Percentiles rank a stretch among this genome's conserved stretches.
Evolutionary conservation across 768 basidiomycete species (phyloP).

Genomic region (Trametes meyenii): DNA sequence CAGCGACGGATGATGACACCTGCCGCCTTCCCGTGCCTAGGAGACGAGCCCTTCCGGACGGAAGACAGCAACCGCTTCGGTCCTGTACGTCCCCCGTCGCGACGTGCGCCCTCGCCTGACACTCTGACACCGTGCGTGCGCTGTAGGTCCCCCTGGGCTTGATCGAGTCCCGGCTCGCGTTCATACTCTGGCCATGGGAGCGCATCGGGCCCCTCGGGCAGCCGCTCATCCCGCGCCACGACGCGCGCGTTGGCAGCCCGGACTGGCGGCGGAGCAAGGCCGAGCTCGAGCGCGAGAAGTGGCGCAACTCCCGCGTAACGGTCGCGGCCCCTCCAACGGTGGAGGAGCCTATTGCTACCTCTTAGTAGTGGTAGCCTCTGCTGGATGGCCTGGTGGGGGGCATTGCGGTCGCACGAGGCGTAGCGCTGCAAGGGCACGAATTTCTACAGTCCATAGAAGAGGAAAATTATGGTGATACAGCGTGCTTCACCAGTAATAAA

Average conservation of each 20-base stretch:
- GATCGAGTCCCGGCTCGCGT: conserved; percentile 33
- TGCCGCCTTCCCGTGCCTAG: conserved; percentile 34
- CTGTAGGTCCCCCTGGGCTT: conserved; percentile 33
- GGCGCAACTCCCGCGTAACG: conserved; percentile 43
- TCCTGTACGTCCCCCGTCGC: conserved; percentile 48
- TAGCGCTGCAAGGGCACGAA: background rate
- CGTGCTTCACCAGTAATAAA: conserved; percentile 21
- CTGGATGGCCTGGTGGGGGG: background rate
- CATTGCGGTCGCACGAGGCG: too few relatives aligned
- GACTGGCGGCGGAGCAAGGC: conserved; percentile 39
- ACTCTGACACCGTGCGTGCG: background rate
- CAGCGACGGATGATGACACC: too few relatives aligned
- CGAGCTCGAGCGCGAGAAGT: conserved; percentile 42
- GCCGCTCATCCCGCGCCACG: conserved; percentile 18
- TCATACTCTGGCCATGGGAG: conserved; percentile 34
- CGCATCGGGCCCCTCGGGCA: conserved; percentile 32
- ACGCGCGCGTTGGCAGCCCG: conserved; percentile 24
- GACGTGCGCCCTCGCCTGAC: background rate
- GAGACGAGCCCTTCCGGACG: conserved; percentile 67
- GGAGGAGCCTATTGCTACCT: background rate
- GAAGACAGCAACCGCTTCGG: conserved; percentile 77
- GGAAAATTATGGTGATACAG: conserved; percentile 24
- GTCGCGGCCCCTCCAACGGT: conserved; percentile 2
- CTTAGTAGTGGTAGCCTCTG: too few relatives aligned
- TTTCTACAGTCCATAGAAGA: conserved; percentile 18